A percentile compares a stretch with the other conserved stretches of the same genome.
Conservation (phyloP, 2,329 filamentous ascomycete species). For the Dactylellina leptospora region DNA sequence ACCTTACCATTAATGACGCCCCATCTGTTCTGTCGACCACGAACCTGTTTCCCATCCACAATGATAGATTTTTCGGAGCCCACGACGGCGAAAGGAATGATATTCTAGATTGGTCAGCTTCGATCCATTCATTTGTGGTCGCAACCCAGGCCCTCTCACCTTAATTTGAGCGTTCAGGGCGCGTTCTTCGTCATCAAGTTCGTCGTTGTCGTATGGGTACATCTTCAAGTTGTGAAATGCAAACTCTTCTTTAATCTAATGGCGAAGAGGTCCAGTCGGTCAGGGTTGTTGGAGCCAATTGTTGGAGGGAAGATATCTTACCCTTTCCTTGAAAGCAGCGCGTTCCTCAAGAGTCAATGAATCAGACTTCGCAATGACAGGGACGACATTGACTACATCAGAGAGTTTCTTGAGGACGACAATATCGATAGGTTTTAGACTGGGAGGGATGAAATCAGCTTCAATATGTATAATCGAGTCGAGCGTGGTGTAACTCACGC, state of each 20-base stretch:
- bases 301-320: slow-evolving; percentile 8
- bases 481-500: slow-evolving; percentile 65
- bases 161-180: slow-evolving; percentile 95
- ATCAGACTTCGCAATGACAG: slow-evolving; percentile 98
- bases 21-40: slow-evolving; percentile 98
- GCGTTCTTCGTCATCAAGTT: slow-evolving; percentile 96
- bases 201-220: slow-evolving; percentile 99
- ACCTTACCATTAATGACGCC: slow-evolving; percentile 82
- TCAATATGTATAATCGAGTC: slow-evolving; percentile 13
- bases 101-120: slow-evolving; percentile 68
- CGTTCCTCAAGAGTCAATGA: slow-evolving; percentile 95
- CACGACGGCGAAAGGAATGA: slow-evolving; percentile 96
- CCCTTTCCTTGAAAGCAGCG: slow-evolving; percentile 90
- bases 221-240: slow-evolving; percentile 99
- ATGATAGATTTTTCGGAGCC: slow-evolving; percentile 98
- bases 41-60: slow-evolving; percentile 95
- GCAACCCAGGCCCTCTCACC: slow-evolving; percentile 66
- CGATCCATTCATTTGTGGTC: neutral
- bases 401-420: slow-evolving; percentile 99
- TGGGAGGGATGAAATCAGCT: slow-evolving; percentile 55
- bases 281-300: neutral
- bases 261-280: neutral
- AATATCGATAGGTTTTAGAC: slow-evolving; percentile 97
- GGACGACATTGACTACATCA: slow-evolving; percentile 98
- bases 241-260: slow-evolving; percentile 95